These are phyloP conservation scores for Neurospora pannonica DNA, from an alignment of 495 filamentous ascomycete genomes.

Conservation along the genomic window DNA sequence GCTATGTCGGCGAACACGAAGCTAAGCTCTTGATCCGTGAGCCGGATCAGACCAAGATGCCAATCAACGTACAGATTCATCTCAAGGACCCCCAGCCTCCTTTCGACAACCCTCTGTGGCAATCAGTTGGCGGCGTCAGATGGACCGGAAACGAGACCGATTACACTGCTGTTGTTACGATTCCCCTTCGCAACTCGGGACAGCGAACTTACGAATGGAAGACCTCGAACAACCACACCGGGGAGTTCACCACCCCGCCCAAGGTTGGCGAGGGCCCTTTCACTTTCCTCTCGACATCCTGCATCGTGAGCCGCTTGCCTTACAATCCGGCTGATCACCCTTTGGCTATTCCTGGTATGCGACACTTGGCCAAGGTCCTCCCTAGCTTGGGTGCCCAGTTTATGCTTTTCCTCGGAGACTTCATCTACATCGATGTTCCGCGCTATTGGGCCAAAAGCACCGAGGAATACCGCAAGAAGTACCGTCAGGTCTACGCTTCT, in stretches of 20 bases:
- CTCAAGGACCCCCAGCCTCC: conserved; percentile 36
- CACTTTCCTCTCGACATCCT: conserved; percentile 84
- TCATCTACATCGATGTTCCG: conserved; percentile 94
- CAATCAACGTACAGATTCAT: conserved; percentile 55
- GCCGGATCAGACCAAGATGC: conserved; percentile 63
- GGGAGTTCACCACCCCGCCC: conserved; percentile 61
- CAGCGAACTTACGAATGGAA: conserved; percentile 69
- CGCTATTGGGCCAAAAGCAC: conserved; percentile 59
- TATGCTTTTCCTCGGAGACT: conserved; percentile 98
- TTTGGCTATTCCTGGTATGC: conserved; percentile 68
- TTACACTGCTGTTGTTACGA: conserved; percentile 61
- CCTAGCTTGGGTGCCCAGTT: conserved; percentile 62
- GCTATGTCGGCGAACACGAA: conserved; percentile 71
- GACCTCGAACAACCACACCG: conserved; percentile 73
- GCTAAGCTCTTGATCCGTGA: conserved; percentile 81
- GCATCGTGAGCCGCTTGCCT: conserved; percentile 82
- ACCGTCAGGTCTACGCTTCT: conserved; percentile 86
- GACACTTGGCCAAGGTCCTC: conserved; percentile 54
- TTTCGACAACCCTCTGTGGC: conserved; percentile 50
- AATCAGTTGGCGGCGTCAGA: conserved; percentile 51
- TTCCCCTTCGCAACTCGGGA: conserved; percentile 36
- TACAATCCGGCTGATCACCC: conserved; percentile 78
- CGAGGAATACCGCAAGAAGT: conserved; percentile 78
- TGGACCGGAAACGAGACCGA: conserved; percentile 68
- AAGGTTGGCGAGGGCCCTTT: conserved; percentile 56